Evolutionary conservation across 2,329 filamentous ascomycete species (phyloP).

Genomic region (Purpureocillium takamizusanense): DNA sequence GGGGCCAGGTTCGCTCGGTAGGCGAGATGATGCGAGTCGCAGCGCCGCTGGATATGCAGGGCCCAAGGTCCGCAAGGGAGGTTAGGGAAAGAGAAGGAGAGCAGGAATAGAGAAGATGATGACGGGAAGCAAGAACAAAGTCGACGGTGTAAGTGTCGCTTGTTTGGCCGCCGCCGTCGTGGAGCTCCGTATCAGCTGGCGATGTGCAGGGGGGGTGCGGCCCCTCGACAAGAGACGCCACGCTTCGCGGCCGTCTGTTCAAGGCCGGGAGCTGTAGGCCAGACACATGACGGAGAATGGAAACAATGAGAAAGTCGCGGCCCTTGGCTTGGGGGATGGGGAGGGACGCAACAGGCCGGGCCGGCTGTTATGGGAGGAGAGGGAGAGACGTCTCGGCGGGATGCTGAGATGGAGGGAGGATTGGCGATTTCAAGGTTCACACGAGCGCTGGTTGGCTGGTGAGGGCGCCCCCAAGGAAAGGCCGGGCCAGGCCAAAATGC

Average conservation of each 20-base stretch:
- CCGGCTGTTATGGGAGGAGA: slow-evolving; percentile 11
- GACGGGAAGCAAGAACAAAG: too few species aligned
- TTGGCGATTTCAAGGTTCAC: slow-evolving; percentile 12
- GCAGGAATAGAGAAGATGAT: neutral
- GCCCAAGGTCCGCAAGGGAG: neutral
- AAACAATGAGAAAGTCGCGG: slow-evolving; percentile 4
- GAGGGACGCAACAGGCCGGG: slow-evolving; percentile 5
- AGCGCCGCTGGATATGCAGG: neutral
- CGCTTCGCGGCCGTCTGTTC: neutral
- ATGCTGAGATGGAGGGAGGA: slow-evolving; percentile 10
- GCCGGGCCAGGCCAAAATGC: too few species aligned
- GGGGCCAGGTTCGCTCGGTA: neutral
- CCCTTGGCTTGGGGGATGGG: too few species aligned
- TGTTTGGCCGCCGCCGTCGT: too few species aligned
- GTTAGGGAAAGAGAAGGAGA: neutral
- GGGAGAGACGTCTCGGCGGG: slow-evolving; percentile 12
- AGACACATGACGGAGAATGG: slow-evolving; percentile 15
- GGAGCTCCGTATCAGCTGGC: too few species aligned
- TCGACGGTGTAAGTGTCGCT: slow-evolving; percentile 1
- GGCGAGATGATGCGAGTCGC: neutral
- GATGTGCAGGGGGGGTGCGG: neutral
- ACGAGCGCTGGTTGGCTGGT: slow-evolving; percentile 11
- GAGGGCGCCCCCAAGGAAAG: slow-evolving; percentile 4
- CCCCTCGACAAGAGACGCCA: slow-evolving; percentile 1
- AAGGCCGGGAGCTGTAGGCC: slow-evolving; percentile 7